Conservation (phyloP, 306 rosid species). For the Citrullus amarus region DNA sequence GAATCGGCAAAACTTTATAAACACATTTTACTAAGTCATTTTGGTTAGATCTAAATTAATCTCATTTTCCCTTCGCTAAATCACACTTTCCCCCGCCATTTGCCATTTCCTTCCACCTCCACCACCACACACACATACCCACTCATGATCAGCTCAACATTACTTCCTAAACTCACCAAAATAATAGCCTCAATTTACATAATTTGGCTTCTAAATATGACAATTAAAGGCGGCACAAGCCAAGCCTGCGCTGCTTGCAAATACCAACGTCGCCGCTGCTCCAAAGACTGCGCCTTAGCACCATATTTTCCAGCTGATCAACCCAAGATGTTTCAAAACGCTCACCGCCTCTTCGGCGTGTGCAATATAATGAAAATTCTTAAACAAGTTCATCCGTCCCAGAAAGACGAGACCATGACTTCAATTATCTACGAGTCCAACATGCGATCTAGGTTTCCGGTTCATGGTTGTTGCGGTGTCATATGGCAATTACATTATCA, state of each 20-base stretch:
- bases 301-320: conserved; percentile 47
- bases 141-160: not conserved
- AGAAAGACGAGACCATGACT: conserved; percentile 36
- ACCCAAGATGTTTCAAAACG: conserved; percentile 29
- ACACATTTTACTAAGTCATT: not conserved
- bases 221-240: conserved; percentile 41
- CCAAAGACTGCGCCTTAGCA: conserved; percentile 31
- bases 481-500: not conserved
- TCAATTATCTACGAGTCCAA: conserved; percentile 46
- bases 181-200: not conserved
- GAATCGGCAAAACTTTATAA: not conserved
- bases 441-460: conserved; percentile 26
- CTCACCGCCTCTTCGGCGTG: conserved; percentile 55
- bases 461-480: conserved; percentile 28
- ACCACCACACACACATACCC: not conserved
- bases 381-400: not conserved
- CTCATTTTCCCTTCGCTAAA: too few relatives aligned
- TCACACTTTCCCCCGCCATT: not conserved
- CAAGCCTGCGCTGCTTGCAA: conserved; percentile 69
- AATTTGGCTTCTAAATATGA: conserved; percentile 5
- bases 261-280: conserved; percentile 40
- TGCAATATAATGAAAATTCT: conserved; percentile 32
- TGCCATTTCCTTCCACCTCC: not conserved
- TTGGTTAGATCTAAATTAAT: not conserved
- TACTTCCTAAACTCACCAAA: not conserved